Evolutionary conservation across 2,329 filamentous ascomycete genomes (phyloP).

Genomic region (Aureobasidium uvarum): DNA sequence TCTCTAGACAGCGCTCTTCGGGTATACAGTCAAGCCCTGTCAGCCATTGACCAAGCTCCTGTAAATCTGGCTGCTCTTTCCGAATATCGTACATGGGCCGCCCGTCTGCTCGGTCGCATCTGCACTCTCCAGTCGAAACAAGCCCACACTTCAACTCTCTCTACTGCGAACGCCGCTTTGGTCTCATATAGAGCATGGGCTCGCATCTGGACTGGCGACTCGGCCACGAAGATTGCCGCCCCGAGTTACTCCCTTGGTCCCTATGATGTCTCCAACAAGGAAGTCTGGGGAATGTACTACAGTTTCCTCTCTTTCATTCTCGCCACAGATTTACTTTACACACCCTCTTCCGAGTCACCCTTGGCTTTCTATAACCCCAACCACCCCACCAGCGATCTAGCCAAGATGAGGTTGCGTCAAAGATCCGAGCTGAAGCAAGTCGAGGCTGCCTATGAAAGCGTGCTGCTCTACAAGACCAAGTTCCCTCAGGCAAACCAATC

Average conservation of each 20-base stretch:
- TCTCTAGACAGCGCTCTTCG: slow-evolving; percentile 29
- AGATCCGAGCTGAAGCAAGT: slow-evolving; percentile 74
- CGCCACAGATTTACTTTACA: slow-evolving; percentile 61
- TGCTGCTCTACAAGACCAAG: slow-evolving; percentile 72
- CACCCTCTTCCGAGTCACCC: slow-evolving; percentile 28
- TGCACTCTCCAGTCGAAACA: slow-evolving; percentile 67
- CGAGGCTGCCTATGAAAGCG: slow-evolving; percentile 73
- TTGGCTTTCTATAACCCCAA: slow-evolving; percentile 33
- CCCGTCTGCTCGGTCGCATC: slow-evolving; percentile 71
- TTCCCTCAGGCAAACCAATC: slow-evolving; percentile 83
- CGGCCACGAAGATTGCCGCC: neutral
- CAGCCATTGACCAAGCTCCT: slow-evolving; percentile 17
- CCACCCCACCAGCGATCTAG: slow-evolving; percentile 29
- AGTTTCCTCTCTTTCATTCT: slow-evolving; percentile 72
- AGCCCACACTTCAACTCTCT: slow-evolving; percentile 40
- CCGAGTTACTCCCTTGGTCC: slow-evolving; percentile 48
- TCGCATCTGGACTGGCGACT: slow-evolving; percentile 54
- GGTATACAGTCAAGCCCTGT: slow-evolving; percentile 22
- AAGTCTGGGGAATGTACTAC: slow-evolving; percentile 86
- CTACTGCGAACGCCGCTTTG: slow-evolving; percentile 42
- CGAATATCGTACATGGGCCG: slow-evolving; percentile 58
- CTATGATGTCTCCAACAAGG: slow-evolving; percentile 48
- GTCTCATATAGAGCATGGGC: slow-evolving; percentile 62
- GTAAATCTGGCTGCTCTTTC: neutral
- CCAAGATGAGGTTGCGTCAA: slow-evolving; percentile 49